phyloP scores from a whole-genome alignment of 106 monocot genomes.

The Vanilla planifolia region DNA sequence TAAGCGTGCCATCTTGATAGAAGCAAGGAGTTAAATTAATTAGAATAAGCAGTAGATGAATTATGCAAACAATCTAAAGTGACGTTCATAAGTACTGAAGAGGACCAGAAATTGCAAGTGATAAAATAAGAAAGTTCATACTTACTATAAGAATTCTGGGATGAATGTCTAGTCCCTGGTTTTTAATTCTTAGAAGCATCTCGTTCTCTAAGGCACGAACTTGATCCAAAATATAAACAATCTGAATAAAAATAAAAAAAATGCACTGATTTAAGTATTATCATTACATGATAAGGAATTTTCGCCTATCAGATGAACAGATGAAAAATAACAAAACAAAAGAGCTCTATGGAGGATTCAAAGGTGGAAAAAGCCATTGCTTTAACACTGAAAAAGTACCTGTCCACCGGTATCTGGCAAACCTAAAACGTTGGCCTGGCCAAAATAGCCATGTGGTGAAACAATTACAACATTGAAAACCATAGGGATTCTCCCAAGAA shows the following conservation, averaged over 20 bases:
- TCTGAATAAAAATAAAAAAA: constrained; percentile 17
- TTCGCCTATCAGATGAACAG: too few species aligned
- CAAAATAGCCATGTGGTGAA: constrained; percentile 94
- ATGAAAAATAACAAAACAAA: neutral
- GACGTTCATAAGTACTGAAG: neutral
- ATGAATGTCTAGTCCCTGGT: constrained; percentile 67
- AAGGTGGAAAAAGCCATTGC: neutral
- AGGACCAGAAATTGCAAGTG: neutral
- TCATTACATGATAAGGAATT: too few species aligned
- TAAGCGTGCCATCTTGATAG: neutral
- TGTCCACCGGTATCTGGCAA: constrained; percentile 94
- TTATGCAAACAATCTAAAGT: neutral
- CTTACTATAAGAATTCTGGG: constrained; percentile 89
- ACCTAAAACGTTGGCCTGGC: constrained; percentile 90
- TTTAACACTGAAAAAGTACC: constrained; percentile 28
- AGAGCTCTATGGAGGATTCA: neutral
- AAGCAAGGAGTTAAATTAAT: too few species aligned
- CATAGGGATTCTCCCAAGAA: constrained; percentile 88
- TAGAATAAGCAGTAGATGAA: neutral
- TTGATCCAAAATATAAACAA: constrained; percentile 97
- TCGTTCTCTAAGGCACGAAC: constrained; percentile 84
- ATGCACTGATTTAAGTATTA: neutral
- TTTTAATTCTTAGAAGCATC: constrained; percentile 73
- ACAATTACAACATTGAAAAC: constrained; percentile 89
- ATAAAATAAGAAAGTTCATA: neutral